These are phyloP conservation scores for Blastobotrys chiropterorum DNA, from an alignment of 805 yeast species.

Conservation along the genomic window DNA sequence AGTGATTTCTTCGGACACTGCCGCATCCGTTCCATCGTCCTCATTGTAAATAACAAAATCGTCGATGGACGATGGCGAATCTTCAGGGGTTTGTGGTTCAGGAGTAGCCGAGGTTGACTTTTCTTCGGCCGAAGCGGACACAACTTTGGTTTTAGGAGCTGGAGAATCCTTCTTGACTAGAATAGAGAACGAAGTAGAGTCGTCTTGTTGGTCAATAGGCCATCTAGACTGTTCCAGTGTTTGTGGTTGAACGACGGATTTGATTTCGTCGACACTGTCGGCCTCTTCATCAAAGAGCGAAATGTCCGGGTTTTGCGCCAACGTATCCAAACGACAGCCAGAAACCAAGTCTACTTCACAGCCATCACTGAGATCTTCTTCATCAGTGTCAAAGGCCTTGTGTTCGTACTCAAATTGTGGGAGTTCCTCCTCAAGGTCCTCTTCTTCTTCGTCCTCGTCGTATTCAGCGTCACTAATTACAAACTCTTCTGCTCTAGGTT, in stretches of 20 bases:
- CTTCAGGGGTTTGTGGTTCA: neutral
- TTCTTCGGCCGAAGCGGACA: neutral
- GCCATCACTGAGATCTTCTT: neutral
- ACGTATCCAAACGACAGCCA: neutral
- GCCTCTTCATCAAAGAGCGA: constrained; percentile 1
- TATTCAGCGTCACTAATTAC: neutral
- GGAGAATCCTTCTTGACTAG: constrained; percentile 9
- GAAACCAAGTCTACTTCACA: neutral
- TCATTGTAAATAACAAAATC: neutral
- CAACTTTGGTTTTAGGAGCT: neutral
- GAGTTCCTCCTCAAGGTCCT: constrained; percentile 10
- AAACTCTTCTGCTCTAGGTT: neutral
- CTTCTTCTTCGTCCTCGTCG: constrained; percentile 8
- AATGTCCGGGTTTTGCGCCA: neutral
- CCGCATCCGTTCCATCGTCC: neutral
- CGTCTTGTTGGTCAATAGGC: constrained; percentile 23
- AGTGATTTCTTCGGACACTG: neutral
- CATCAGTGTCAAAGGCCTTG: neutral
- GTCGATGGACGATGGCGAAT: neutral
- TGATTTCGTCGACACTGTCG: neutral
- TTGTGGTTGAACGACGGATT: constrained; percentile 2
- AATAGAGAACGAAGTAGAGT: constrained; percentile 22
- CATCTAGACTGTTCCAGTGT: constrained; percentile 13
- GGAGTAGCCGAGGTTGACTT: neutral
- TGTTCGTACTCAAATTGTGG: constrained; percentile 15